Evolutionary conservation across 108 stramenopile species (phyloP), one percentile per base, ranked within the genome.

Genomic region (Fragilariopsis cylindrus): DNA sequence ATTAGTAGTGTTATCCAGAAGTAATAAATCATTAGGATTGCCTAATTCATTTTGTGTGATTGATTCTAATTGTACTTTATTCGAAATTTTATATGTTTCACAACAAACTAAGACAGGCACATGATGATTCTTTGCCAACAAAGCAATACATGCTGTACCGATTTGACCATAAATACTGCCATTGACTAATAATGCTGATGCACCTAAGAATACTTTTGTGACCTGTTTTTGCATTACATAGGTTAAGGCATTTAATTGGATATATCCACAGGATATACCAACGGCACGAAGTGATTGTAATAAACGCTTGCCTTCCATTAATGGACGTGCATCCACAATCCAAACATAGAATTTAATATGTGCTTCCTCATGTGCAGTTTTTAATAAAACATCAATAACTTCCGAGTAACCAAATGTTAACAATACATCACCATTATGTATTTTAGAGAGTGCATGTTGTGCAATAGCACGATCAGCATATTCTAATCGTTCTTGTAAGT

Each of bases 81-180:
- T 97, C 60, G 93, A 96, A 72, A 99, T 98, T 82, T 99, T 99
- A 93, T 99, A 99, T 7, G 98, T 95, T 89, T 99, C 99, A 73
- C 97, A 95, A 66, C 94, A 96, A 30, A 99, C 95, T 60, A 99
- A 82, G 6, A 98, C 97, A 7, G 99, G 98, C 55, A 97, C 87
- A 68, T 96, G 89, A 63, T 85, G 76, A 16, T 84, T 76, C 21
- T 87, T 84, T 7, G 99, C 99, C 81, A 92, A 68, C 79, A 97
- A 72, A 15, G 99, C 98, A 21, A 99, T 96, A 48, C 91, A 91
- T 0, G 97, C 97, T 2, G 97, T 96, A 21, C 99, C 99, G 5
- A 96, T 96, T 30, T 93, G 84, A 4, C 94, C 89, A 30, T 97
- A 78, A 7, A 97, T 92, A 65, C 94, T 82, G 21, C 99, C 99